A percentile compares a stretch with the other conserved stretches of the same genome.
Evolutionary conservation across 352 stramenopile genomes (phyloP).

Genomic region (Pythium scleroteichum): DNA sequence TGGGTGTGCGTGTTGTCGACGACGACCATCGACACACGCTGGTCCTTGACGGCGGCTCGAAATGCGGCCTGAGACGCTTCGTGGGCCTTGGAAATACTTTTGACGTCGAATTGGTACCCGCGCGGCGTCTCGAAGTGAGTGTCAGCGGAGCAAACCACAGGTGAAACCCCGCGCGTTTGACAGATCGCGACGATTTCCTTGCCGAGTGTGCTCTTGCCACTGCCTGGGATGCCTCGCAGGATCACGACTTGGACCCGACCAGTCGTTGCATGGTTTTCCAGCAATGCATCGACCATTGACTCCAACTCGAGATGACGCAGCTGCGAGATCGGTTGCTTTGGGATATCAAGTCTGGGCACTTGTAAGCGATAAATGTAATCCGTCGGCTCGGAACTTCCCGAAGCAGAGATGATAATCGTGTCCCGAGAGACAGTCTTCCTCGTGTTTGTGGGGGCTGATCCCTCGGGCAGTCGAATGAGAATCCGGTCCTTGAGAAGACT

Average conservation of each 20-base stretch:
- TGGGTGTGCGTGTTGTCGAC: constrained; percentile 80
- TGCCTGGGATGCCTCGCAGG: constrained; percentile 68
- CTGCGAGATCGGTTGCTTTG: background rate
- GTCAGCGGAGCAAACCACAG: constrained; percentile 61
- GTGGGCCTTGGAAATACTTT: constrained; percentile 49
- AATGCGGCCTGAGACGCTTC: constrained; percentile 48
- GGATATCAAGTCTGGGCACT: background rate
- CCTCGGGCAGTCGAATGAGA: constrained; percentile 7
- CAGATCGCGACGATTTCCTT: constrained; percentile 46
- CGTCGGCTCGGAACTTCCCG: background rate
- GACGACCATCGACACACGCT: constrained; percentile 38
- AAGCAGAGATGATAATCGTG: background rate
- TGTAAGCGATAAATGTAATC: constrained; percentile 21
- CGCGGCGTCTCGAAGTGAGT: constrained; percentile 61
- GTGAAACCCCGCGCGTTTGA: constrained; percentile 22
- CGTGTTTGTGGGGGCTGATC: constrained; percentile 2
- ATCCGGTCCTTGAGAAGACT: constrained; percentile 16
- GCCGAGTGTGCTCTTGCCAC: constrained; percentile 65
- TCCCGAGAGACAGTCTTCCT: constrained; percentile 9
- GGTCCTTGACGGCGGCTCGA: constrained; percentile 29
- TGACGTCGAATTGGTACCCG: constrained; percentile 67
- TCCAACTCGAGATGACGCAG: constrained; percentile 40
- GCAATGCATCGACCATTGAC: constrained; percentile 38
- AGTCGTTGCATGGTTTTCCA: constrained; percentile 26
- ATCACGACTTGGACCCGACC: constrained; percentile 51